Percentiles rank a stretch among this genome's conserved stretches.
These are phyloP conservation scores for Capsella rubella DNA, from an alignment of 441 rosid genomes.

Conservation along the genomic window DNA sequence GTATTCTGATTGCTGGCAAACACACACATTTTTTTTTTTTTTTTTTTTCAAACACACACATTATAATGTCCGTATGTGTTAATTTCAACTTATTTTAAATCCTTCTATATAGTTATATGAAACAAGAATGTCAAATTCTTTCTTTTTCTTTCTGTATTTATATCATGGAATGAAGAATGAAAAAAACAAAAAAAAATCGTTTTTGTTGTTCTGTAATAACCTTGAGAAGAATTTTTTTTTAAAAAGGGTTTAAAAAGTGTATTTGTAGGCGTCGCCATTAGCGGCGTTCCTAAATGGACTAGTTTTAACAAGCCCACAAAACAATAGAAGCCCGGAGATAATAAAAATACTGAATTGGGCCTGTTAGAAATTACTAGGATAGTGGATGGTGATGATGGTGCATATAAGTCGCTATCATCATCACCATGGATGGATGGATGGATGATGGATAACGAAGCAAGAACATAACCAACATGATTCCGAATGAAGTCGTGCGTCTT, in stretches of 20 bases:
- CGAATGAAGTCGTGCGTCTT: constrained; percentile 42
- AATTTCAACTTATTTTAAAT: not conserved
- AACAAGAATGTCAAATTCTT: no score
- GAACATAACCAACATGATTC: constrained; percentile 36
- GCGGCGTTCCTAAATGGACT: no score
- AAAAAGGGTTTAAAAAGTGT: no score
- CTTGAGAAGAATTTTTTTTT: no score
- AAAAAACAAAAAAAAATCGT: no score
- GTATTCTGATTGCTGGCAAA: not conserved
- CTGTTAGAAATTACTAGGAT: not conserved
- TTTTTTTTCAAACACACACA: not conserved
- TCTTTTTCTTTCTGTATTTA: no score
- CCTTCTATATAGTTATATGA: no score
- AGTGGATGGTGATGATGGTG: constrained; percentile 24
- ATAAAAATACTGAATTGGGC: constrained; percentile 10
- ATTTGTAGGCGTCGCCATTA: no score
- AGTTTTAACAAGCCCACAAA: constrained; percentile 8
- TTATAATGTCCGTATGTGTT: not conserved
- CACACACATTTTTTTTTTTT: not conserved
- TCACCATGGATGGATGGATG: constrained; percentile 8
- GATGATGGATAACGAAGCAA: not conserved
- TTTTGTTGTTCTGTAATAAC: no score
- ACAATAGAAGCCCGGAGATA: constrained; percentile 1
- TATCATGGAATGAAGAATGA: no score
- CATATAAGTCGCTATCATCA: not conserved